A percentile compares a stretch with the other conserved stretches of the same genome.
These are phyloP conservation scores for Suhomyces bokatorum DNA, from an alignment of 1,139 yeast genomes.

Conservation along the genomic window DNA sequence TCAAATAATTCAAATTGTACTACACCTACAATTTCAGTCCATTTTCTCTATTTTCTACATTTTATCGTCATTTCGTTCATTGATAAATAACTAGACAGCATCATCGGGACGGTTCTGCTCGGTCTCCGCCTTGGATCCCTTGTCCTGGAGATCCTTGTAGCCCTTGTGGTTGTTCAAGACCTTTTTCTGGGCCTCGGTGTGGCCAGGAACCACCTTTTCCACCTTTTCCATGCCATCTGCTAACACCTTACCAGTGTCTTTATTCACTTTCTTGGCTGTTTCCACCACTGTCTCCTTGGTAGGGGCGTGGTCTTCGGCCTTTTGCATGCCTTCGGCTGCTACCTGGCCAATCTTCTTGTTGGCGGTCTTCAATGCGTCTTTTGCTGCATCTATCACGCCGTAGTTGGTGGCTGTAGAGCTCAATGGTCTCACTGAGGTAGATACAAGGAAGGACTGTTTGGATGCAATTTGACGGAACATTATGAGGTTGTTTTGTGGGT, in stretches of 20 bases:
- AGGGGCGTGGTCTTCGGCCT: slow-evolving; percentile 22
- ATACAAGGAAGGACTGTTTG: slow-evolving; percentile 8
- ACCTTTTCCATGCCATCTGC: slow-evolving; percentile 30
- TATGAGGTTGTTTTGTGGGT: background rate
- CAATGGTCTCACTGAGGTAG: slow-evolving; percentile 9
- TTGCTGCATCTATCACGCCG: slow-evolving; percentile 38
- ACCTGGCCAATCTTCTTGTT: slow-evolving; percentile 33
- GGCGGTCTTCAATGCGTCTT: slow-evolving; percentile 35
- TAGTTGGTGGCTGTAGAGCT: slow-evolving; percentile 17
- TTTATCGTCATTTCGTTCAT: slow-evolving; percentile 5
- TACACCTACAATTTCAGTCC: no score
- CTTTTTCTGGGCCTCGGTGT: slow-evolving; percentile 17
- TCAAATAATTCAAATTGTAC: no score
- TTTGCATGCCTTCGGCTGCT: slow-evolving; percentile 29
- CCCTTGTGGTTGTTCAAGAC: slow-evolving; percentile 35
- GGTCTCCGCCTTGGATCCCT: slow-evolving; percentile 41
- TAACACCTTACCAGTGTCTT: slow-evolving; percentile 33
- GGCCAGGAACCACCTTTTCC: slow-evolving; percentile 19
- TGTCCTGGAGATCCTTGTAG: slow-evolving; percentile 42
- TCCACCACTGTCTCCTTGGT: slow-evolving; percentile 14
- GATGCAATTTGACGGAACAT: slow-evolving; percentile 22
- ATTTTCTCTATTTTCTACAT: background rate
- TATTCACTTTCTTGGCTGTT: slow-evolving; percentile 16
- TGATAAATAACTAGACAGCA: slow-evolving; percentile 22
- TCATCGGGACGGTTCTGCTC: slow-evolving; percentile 53